phyloP scores from a whole-genome alignment of 768 basidiomycete species.

The Mycena vitilis region DNA sequence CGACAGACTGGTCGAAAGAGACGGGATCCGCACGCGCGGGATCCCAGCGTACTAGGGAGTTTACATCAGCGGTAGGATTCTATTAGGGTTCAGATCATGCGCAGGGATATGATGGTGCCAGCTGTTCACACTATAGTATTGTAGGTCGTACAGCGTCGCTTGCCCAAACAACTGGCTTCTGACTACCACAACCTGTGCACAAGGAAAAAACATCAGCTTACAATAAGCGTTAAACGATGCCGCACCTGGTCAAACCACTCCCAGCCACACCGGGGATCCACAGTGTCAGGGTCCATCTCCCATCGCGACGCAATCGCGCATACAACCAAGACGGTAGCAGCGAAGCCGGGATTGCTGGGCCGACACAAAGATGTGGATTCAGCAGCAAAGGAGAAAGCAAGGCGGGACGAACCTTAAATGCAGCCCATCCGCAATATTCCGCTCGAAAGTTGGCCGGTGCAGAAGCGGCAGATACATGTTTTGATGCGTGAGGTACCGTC shows the following conservation, averaged over 20 bases:
- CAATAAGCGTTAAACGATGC: not conserved
- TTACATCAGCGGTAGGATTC: too few species aligned
- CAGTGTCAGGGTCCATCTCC: conserved; percentile 58
- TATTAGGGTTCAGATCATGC: conserved; percentile 51
- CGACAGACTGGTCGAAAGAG: conserved; percentile 68
- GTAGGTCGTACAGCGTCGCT: conserved; percentile 79
- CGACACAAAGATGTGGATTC: too few species aligned
- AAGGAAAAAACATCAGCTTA: not conserved
- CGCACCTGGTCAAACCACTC: conserved; percentile 73
- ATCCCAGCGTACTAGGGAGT: conserved; percentile 57
- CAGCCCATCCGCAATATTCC: conserved; percentile 56
- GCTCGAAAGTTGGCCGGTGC: conserved; percentile 77
- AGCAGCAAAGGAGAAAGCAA: too few species aligned
- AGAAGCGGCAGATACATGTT: conserved; percentile 77
- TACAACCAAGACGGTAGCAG: conserved; percentile 69
- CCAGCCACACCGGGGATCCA: conserved; percentile 66
- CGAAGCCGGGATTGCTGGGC: conserved; percentile 59
- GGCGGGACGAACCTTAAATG: conserved; percentile 48
- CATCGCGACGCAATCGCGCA: conserved; percentile 75
- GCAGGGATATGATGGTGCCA: conserved; percentile 58
- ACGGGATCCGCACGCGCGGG: conserved; percentile 48
- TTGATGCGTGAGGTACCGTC: conserved; percentile 69
- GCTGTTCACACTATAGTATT: conserved; percentile 72
- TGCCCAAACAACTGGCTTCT: conserved; percentile 70
- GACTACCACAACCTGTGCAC: conserved; percentile 54